Evolutionary conservation across 257 asterid genomes (phyloP).

Genomic region (Solanum etuberosum): DNA sequence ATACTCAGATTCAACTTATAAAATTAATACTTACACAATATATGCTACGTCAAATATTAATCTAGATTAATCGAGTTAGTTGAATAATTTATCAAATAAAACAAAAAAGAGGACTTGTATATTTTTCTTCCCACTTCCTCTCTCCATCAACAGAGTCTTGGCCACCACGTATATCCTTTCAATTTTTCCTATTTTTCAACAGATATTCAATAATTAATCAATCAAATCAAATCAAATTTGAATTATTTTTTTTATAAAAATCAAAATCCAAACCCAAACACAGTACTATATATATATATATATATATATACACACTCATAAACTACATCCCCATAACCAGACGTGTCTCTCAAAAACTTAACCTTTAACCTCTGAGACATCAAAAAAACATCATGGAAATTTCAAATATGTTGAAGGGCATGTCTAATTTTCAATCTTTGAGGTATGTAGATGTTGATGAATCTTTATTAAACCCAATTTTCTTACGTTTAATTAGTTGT

Average conservation of each 20-base stretch:
- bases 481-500: slow-evolving; percentile 36
- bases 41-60: neutral
- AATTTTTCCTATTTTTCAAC: neutral
- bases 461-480: slow-evolving; percentile 32
- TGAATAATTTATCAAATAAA: neutral
- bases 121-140: neutral
- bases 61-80: neutral
- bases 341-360: neutral
- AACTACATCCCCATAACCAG: neutral
- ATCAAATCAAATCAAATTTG: neutral
- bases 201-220: neutral
- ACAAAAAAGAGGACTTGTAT: neutral
- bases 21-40: too few relatives aligned
- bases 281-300: neutral
- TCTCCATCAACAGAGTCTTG: slow-evolving; percentile 18
- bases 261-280: neutral
- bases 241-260: neutral
- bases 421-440: slow-evolving; percentile 8
- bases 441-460: slow-evolving; percentile 9
- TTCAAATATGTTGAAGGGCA: slow-evolving; percentile 1
- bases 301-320: neutral
- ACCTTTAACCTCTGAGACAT: neutral
- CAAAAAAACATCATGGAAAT: neutral
- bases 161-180: slow-evolving; percentile 16
- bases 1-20: neutral